phyloP scores from a whole-genome alignment of 805 yeast species.

The Saccharomycopsis selenospora region DNA sequence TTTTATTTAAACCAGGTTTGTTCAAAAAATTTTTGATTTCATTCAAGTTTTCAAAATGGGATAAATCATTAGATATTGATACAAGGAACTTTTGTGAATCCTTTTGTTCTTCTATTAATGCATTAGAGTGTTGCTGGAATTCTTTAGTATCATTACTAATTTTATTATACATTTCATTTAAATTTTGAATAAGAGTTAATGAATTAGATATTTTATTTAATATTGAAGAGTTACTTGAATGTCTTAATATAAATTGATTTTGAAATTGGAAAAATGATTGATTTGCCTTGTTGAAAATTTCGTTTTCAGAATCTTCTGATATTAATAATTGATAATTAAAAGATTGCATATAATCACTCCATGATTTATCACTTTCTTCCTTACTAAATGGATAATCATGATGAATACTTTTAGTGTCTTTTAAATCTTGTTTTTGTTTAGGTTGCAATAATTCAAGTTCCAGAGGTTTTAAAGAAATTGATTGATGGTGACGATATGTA shows the following conservation, averaged over 20 bases:
- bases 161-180: slow-evolving; percentile 46
- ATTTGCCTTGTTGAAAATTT: slow-evolving; percentile 33
- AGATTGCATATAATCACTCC: slow-evolving; percentile 32
- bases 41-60: slow-evolving; percentile 64
- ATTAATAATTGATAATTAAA: slow-evolving; percentile 38
- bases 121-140: slow-evolving; percentile 51
- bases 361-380: slow-evolving; percentile 30
- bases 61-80: slow-evolving; percentile 43
- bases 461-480: too few species aligned
- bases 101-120: slow-evolving; percentile 40
- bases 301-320: slow-evolving; percentile 34
- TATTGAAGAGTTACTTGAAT: slow-evolving; percentile 31
- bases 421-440: too few species aligned
- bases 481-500: too few species aligned
- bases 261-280: slow-evolving; percentile 28
- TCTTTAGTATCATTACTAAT: slow-evolving; percentile 57
- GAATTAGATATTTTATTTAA: slow-evolving; percentile 40
- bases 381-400: slow-evolving; percentile 33
- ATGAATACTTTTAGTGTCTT: too few species aligned
- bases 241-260: slow-evolving; percentile 29
- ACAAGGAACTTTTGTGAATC: slow-evolving; percentile 35
- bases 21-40: slow-evolving; percentile 61
- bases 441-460: too few species aligned
- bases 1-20: slow-evolving; percentile 61
- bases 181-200: slow-evolving; percentile 37